A percentile compares a stretch with the other conserved stretches of the same genome.
Evolutionary conservation across 202 grass and related monocot genomes (phyloP).

Genomic region (Panicum hallii): DNA sequence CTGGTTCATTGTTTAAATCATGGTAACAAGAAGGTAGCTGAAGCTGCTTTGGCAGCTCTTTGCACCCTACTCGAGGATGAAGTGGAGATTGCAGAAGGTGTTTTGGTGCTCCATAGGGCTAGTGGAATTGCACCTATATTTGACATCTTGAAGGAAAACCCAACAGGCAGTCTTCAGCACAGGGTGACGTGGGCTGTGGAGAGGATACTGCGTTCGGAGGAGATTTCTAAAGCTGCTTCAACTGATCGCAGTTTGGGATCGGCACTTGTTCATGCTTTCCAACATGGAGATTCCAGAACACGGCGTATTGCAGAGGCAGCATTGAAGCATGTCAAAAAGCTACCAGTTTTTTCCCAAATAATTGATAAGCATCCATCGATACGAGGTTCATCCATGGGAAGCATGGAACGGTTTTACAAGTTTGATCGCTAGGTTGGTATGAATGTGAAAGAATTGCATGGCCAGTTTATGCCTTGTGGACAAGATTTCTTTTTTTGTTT

Average conservation of each 20-base stretch:
- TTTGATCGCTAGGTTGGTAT: slow-evolving; percentile 25
- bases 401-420: slow-evolving; percentile 38
- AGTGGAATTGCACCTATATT: slow-evolving; percentile 64
- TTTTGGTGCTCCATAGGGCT: slow-evolving; percentile 46
- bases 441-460: not conserved
- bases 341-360: slow-evolving; percentile 65
- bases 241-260: slow-evolving; percentile 56
- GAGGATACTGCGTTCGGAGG: slow-evolving; percentile 73
- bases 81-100: slow-evolving; percentile 60
- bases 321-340: slow-evolving; percentile 68
- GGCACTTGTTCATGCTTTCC: slow-evolving; percentile 71
- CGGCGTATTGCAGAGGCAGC: slow-evolving; percentile 67
- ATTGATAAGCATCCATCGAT: slow-evolving; percentile 35
- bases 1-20: slow-evolving; percentile 72
- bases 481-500: not conserved
- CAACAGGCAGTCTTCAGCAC: slow-evolving; percentile 58
- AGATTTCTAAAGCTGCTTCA: slow-evolving; percentile 61
- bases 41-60: slow-evolving; percentile 66
- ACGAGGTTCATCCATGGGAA: slow-evolving; percentile 43
- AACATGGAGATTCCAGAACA: slow-evolving; percentile 62
- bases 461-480: not conserved
- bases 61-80: slow-evolving; percentile 78
- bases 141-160: slow-evolving; percentile 59
- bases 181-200: slow-evolving; percentile 77
- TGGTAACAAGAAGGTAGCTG: slow-evolving; percentile 61